Evolutionary conservation across 495 filamentous ascomycete genomes (phyloP), one percentile per base, ranked within the genome.

Genomic region (Penicillium crystallinum): DNA sequence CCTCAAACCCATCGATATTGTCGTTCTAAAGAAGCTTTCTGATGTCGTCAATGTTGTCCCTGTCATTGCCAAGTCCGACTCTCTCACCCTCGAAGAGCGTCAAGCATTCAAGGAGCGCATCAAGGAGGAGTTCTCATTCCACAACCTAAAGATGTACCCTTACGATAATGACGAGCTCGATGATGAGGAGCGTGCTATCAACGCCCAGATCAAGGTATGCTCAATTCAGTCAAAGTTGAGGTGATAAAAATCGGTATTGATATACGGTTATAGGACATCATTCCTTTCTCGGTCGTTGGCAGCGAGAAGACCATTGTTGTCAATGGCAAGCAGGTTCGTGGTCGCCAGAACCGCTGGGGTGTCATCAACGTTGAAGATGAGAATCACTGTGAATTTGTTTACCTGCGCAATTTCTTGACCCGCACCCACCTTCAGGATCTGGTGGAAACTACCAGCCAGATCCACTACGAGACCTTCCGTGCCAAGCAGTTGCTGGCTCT

Each of bases 381-480:
- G 78, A 95, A 85, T 73, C 93, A 99, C 76, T 99, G 93, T 84
- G 93, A 99, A 80, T 99, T 99, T 65, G 87, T 97, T 62, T 96
- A 93, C 70, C 82, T 99, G 48, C 82, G 93, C 62, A 91, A 99
- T 80, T 99, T 99, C 82, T 81, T 99, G 53, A 96, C 89, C 65
- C 86, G 92, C 68, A 91, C 93, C 39, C 93, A 99, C 73, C 79
- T 95, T 48, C 88, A 99, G 78, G 93, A 99, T 62, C 83, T 99
- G 50, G 97, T 99, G 71, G 93, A 96, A 71, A 99, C 93, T 11
- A 99, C 93, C n/a, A 96, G 91, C 58, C 93, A 97, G 77, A 99
- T 97, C 73, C 93, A 99, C 78, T 99, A 99, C 77, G 93, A 99
- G 80, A 95, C 89, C 44, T 99, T 97, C 91, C 92, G 93, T 73